Conservation (phyloP, 768 basidiomycete genomes). For the Solioccasus polychromus region DNA sequence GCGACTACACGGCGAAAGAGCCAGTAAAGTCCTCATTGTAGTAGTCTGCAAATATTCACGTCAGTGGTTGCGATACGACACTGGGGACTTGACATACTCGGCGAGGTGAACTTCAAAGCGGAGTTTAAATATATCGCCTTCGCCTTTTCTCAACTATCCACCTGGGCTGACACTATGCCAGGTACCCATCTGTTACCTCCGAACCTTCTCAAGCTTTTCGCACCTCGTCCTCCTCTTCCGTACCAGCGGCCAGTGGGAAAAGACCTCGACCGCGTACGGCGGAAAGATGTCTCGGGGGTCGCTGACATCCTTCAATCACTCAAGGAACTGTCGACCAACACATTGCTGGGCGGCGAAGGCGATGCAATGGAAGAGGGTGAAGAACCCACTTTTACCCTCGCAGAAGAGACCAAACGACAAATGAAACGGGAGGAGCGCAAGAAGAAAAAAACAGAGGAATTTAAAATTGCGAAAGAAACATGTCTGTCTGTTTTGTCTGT, state of each 20-base stretch:
- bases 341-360: constrained; percentile 54
- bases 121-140: constrained; percentile 31
- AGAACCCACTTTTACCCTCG: constrained; percentile 75
- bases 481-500: constrained; percentile 55
- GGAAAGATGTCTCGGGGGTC: constrained; percentile 76
- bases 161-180: constrained; percentile 35
- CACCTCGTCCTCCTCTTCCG: constrained; percentile 86
- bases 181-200: constrained; percentile 91
- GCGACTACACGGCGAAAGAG: constrained; percentile 13
- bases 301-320: constrained; percentile 68
- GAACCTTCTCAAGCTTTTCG: constrained; percentile 94
- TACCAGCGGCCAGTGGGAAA: constrained; percentile 83
- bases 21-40: constrained; percentile 17
- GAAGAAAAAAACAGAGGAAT: constrained; percentile 72
- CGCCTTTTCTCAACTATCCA: constrained; percentile 3
- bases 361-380: constrained; percentile 84
- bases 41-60: constrained; percentile 1
- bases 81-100: too few species aligned
- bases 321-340: constrained; percentile 73
- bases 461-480: constrained; percentile 76
- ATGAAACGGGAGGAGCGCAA: constrained; percentile 76
- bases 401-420: constrained; percentile 79
- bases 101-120: too few species aligned
- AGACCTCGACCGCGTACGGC: constrained; percentile 71
- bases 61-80: too few species aligned